Evolutionary conservation across 169 alveolate species (phyloP), one percentile per base, ranked within the genome.

Genomic region (Cystoisospora suis): DNA sequence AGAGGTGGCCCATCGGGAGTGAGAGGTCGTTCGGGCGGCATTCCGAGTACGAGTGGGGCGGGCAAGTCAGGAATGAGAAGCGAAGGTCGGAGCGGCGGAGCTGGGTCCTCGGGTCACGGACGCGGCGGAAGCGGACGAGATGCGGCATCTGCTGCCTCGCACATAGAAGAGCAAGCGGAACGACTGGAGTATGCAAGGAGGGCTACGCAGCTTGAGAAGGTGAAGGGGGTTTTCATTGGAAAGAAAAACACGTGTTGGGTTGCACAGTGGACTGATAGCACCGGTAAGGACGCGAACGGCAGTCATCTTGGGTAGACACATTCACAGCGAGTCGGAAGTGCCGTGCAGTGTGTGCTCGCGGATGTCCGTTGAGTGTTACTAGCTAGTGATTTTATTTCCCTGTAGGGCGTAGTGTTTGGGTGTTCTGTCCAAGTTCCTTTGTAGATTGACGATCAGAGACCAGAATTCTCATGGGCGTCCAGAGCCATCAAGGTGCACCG

Each of bases 221-320:
- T 88, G 29, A 88, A 88, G 83, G 92, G 92, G 20, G 92, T 88
- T 34, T 88, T 88, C 79, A 88, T 88, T 40, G 92, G 92, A 32
- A 88, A 88, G 47, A 88, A 88, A 45, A 86, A 77, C 32, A 88
- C 92, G 4, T 88, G 92, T 88, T 88, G 92, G 92, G 92, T 88
- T 32, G 92, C 92, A 27, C 92, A 88, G 88, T 88, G 92, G 92
- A 88, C 65, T 40, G 92, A 88, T 56, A 65, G 81, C 65, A 47
- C 81, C 42, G 92, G 92, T 88, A 72, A 40, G 56, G n/a, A n/a
- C n/a, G n/a, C n/a, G n/a, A n/a, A n/a, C n/a, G n/a, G n/a, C n/a
- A n/a, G n/a, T n/a, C n/a, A n/a, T n/a, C n/a, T n/a, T n/a, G n/a
- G n/a, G n/a, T n/a, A n/a, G n/a, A n/a, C n/a, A n/a, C n/a, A n/a